Percentiles rank a stretch among this genome's conserved stretches.
Evolutionary conservation across 176 grass and related monocot species (phyloP).

Genomic region (Rhynchospora tenuis): DNA sequence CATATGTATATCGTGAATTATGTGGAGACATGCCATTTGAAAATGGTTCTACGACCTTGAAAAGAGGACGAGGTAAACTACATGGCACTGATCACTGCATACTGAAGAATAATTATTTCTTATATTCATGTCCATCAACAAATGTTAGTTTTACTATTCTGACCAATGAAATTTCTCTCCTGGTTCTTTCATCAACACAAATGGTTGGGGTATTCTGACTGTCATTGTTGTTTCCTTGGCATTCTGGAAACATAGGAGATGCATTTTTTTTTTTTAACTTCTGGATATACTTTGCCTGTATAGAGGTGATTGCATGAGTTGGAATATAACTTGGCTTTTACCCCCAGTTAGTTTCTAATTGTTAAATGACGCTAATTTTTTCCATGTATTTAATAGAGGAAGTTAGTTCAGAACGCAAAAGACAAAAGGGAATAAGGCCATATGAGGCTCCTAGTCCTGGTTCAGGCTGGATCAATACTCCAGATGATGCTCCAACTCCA

Average conservation of each 20-base stretch:
- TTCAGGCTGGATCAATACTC: slow-evolving; percentile 96
- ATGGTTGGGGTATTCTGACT: neutral
- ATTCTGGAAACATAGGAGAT: neutral
- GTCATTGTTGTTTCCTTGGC: neutral
- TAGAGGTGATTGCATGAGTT: neutral
- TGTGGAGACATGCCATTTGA: slow-evolving; percentile 13
- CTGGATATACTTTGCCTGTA: neutral
- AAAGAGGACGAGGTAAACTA: slow-evolving; percentile 77
- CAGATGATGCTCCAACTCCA: slow-evolving; percentile 76
- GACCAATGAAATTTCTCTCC: neutral
- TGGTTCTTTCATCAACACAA: neutral
- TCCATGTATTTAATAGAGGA: slow-evolving; percentile 38
- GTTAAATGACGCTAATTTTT: neutral
- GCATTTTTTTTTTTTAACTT: too few relatives aligned
- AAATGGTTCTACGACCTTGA: slow-evolving; percentile 42
- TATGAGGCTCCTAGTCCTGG: slow-evolving; percentile 98
- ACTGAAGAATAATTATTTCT: neutral
- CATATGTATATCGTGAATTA: slow-evolving; percentile 90
- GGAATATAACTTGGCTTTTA: neutral
- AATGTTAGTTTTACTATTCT: neutral
- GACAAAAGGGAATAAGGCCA: slow-evolving; percentile 82
- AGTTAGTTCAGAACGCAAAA: slow-evolving; percentile 58
- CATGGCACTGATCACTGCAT: slow-evolving; percentile 9
- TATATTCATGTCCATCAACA: neutral
- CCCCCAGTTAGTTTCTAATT: neutral